Evolutionary conservation across 2,329 filamentous ascomycete genomes (phyloP), one percentile per base, ranked within the genome.

Genomic region (Ophiognomonia clavigignenti-juglandacearum): DNA sequence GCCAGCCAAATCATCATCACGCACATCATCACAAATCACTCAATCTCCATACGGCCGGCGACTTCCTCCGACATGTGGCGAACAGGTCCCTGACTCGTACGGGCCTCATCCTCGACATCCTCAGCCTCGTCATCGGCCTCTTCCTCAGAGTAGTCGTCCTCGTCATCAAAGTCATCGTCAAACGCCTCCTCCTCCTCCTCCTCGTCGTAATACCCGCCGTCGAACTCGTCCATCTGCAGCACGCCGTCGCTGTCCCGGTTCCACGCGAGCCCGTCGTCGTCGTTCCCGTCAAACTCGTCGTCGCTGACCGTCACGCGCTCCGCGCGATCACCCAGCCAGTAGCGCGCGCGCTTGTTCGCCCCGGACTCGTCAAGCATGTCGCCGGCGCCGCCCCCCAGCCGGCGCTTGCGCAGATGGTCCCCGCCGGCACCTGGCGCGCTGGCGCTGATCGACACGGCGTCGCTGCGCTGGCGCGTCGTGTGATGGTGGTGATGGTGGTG

Each of bases 301-400:
- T 72, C 69, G 4, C 64, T 65, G 4, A 65, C 51, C 19, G 64
- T 64, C 4, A 78, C 62, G 26, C 74, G 61, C 56, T 74, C 70
- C 6, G 72, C 76, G 43, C 71, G 75, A 52, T 88, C 83, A 35
- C 90, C 89, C 4, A 96, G 77, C 92, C 91, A 96, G 66, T 88
- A 96, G 52, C 78, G 80, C 13, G 89, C 88, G 39, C 91, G 84
- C 71, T 96, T 96, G 58, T 80, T 80, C 7, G 84, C 84, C 29
- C 82, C 82, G 3, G 59, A 45, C 38, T 63, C 50, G 54, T 58
- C 46, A 53, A 56, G 40, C 54, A 57, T 41, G 4, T 62, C 24
- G 5, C 62, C n/a, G n/a, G n/a, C n/a, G n/a, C n/a, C n/a, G n/a
- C n/a, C n/a, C n/a, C n/a, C 61, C 34, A 63, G 54, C 22, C 64